Evolutionary conservation across 805 yeast genomes (phyloP).

Genomic region (Candida ipomoeae): DNA sequence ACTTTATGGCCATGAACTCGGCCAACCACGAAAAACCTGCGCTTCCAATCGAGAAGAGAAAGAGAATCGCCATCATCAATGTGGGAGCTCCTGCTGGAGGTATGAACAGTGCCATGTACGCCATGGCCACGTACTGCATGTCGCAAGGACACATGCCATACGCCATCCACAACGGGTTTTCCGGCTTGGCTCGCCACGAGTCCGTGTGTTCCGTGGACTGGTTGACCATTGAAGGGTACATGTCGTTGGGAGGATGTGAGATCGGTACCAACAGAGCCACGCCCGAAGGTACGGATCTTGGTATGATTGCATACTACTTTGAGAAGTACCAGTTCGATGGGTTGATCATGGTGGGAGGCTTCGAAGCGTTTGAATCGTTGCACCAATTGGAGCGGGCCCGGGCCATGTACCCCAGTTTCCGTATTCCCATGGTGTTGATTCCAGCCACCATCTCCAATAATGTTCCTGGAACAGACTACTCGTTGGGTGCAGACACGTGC

Average conservation of each 20-base stretch:
- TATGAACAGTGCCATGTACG: constrained; percentile 84
- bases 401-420: constrained; percentile 60
- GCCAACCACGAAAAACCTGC: constrained; percentile 32
- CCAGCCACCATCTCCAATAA: constrained; percentile 80
- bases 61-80: constrained; percentile 79
- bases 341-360: constrained; percentile 72
- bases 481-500: constrained; percentile 73
- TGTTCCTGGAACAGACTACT: constrained; percentile 79
- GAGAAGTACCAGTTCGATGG: constrained; percentile 69
- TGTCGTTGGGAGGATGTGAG: constrained; percentile 88
- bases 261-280: constrained; percentile 91
- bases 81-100: constrained; percentile 99
- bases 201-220: constrained; percentile 70
- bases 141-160: constrained; percentile 86
- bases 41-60: constrained; percentile 53
- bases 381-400: constrained; percentile 62
- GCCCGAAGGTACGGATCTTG: constrained; percentile 65
- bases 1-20: constrained; percentile 52
- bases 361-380: constrained; percentile 72
- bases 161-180: constrained; percentile 91
- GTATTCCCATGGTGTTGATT: constrained; percentile 71
- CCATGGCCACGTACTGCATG: constrained; percentile 86
- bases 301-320: constrained; percentile 67
- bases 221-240: constrained; percentile 88
- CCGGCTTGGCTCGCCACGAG: constrained; percentile 88